Evolutionary conservation across 176 grass and related monocot species (phyloP).

Genomic region (Ananas comosus): DNA sequence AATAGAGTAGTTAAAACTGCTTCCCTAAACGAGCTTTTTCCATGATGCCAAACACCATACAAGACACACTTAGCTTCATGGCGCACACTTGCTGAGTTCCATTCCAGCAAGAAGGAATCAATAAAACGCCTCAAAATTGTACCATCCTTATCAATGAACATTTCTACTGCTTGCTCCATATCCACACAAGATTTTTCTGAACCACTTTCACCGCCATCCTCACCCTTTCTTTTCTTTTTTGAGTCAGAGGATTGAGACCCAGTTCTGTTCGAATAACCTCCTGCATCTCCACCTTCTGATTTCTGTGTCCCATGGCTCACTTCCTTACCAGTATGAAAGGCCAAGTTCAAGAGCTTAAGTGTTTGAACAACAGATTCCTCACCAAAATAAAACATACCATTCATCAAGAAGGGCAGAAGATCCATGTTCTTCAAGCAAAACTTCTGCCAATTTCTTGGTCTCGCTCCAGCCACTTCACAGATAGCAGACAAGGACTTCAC

Average conservation of each 20-base stretch:
- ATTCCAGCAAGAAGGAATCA: slow-evolving; percentile 79
- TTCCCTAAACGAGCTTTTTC: slow-evolving; percentile 59
- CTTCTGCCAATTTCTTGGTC: slow-evolving; percentile 98
- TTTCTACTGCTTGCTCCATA: slow-evolving; percentile 75
- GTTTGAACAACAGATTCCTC: slow-evolving; percentile 93
- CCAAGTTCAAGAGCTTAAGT: slow-evolving; percentile 90
- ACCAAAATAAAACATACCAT: slow-evolving; percentile 77
- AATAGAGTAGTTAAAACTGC: slow-evolving; percentile 56
- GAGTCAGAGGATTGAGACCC: slow-evolving; percentile 42
- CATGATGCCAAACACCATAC: slow-evolving; percentile 90
- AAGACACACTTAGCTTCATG: slow-evolving; percentile 86
- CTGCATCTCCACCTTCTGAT: slow-evolving; percentile 37
- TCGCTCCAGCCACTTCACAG: slow-evolving; percentile 74
- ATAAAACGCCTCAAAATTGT: slow-evolving; percentile 66
- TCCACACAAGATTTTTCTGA: slow-evolving; percentile 82
- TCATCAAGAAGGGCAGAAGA: slow-evolving; percentile 77
- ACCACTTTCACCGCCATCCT: slow-evolving; percentile 57
- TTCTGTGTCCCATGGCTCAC: slow-evolving; percentile 43
- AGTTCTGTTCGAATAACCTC: slow-evolving; percentile 40
- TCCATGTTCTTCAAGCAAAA: slow-evolving; percentile 87
- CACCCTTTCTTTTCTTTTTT: slow-evolving; percentile 78
- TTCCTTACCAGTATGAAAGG: slow-evolving; percentile 91
- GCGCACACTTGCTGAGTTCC: slow-evolving; percentile 84
- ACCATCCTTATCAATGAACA: slow-evolving; percentile 59
- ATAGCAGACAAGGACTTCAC: slow-evolving; percentile 83